phyloP scores from a whole-genome alignment of 2,329 filamentous ascomycete genomes.

The Penicillium janthinellum region DNA sequence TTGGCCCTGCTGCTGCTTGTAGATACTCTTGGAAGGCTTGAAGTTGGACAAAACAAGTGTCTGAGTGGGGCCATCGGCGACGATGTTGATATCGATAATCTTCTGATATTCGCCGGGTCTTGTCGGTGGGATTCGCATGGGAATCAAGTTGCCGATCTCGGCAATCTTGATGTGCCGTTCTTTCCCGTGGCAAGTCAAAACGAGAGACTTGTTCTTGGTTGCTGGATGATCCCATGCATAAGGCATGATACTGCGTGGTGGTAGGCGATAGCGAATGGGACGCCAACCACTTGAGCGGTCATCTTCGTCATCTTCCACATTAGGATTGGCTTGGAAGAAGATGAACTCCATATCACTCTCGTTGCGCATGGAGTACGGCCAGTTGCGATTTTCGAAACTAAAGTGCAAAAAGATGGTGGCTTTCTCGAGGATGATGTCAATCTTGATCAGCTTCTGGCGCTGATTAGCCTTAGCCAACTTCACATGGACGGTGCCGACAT shows the following conservation, averaged over 20 bases:
- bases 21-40: conserved; percentile 88
- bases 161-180: conserved; percentile 92
- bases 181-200: conserved; percentile 75
- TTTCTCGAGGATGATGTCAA: conserved; percentile 88
- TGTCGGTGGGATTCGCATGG: conserved; percentile 79
- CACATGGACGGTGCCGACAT: conserved; percentile 87
- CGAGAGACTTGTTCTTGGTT: conserved; percentile 91
- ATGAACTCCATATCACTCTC: conserved; percentile 96
- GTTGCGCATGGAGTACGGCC: conserved; percentile 98
- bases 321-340: conserved; percentile 93
- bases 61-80: conserved; percentile 92
- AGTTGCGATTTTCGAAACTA: conserved; percentile 87
- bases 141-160: conserved; percentile 93
- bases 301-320: conserved; percentile 83
- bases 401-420: conserved; percentile 93
- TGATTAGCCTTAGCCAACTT: conserved; percentile 91
- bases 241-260: conserved; percentile 95
- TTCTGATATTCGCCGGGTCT: conserved; percentile 68
- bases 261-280: conserved; percentile 87
- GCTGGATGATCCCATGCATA: conserved; percentile 99
- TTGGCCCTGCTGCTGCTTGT: conserved; percentile 64
- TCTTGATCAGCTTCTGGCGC: conserved; percentile 80
- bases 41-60: conserved; percentile 93
- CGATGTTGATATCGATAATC: conserved; percentile 95
- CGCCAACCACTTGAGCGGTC: conserved; percentile 83